Conservation (phyloP, 2,329 filamentous ascomycete species). For the Epichloe hybrida region DNA sequence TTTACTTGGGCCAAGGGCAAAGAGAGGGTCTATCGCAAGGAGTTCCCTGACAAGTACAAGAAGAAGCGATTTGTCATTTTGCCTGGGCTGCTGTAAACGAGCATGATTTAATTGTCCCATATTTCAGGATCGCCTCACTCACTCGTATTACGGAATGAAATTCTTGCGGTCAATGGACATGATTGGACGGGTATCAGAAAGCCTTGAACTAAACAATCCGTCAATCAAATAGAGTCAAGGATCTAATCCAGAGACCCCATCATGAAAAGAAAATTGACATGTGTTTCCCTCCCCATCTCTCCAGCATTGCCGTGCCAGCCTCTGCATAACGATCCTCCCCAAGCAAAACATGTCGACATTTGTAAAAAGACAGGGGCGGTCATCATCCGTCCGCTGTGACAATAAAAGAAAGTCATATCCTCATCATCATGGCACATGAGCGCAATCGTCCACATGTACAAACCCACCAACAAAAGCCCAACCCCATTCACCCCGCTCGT, state of each 20-base stretch:
- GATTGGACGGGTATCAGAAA: no score
- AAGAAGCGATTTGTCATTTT: conserved; percentile 80
- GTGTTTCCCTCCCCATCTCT: no score
- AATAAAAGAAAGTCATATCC: background rate
- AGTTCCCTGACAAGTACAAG: conserved; percentile 90
- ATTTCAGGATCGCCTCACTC: no score
- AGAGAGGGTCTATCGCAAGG: conserved; percentile 76
- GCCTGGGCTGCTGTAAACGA: conserved; percentile 55
- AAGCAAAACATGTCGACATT: background rate
- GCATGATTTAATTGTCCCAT: background rate
- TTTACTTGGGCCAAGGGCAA: conserved; percentile 79
- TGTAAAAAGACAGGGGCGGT: background rate
- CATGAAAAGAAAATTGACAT: no score
- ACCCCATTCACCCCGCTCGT: no score
- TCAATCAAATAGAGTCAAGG: no score
- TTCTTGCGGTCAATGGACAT: no score
- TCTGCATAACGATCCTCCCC: background rate
- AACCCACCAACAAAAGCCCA: no score
- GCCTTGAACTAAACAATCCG: no score
- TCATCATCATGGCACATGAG: background rate
- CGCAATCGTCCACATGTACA: background rate
- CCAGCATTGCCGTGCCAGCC: background rate
- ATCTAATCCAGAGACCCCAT: no score
- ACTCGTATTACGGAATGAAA: no score
- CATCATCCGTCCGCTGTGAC: background rate